Percentiles rank a stretch among this genome's conserved stretches.
Evolutionary conservation across 208 protist species (phyloP).

Genomic region (Tritrichomonas foetus): DNA sequence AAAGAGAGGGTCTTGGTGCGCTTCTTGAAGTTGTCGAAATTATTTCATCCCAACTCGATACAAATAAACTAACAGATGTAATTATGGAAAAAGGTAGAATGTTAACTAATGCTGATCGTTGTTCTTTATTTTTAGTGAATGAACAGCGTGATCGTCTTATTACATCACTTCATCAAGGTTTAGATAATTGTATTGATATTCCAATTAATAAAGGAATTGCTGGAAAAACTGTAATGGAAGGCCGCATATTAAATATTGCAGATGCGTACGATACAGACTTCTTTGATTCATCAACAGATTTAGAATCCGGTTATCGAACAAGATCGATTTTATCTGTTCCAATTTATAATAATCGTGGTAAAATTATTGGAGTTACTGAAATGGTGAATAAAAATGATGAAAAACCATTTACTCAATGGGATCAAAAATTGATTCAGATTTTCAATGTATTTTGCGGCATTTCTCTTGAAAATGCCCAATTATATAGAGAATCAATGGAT

Average conservation of each 20-base stretch:
- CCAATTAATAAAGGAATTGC: not conserved
- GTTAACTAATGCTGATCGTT: not conserved
- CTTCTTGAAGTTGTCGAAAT: not conserved
- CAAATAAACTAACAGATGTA: not conserved
- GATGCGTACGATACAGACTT: not conserved
- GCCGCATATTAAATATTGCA: not conserved
- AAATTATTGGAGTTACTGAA: not conserved
- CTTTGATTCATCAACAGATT: not conserved
- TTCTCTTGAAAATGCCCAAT: not conserved
- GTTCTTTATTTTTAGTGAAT: conserved; percentile 11
- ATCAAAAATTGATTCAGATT: not conserved
- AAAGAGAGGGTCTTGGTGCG: not conserved
- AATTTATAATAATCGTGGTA: not conserved
- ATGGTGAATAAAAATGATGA: conserved; percentile 32
- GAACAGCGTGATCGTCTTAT: not conserved
- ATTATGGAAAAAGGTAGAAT: not conserved
- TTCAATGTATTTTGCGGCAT: conserved; percentile 31
- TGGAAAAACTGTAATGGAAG: not conserved
- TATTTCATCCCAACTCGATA: not conserved
- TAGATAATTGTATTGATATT: conserved; percentile 8
- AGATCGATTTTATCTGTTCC: not conserved
- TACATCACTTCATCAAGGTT: not conserved
- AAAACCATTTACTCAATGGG: not conserved
- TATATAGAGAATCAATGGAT: not conserved
- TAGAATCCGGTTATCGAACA: not conserved